A percentile compares a stretch with the other conserved stretches of the same genome.
Evolutionary conservation across 805 yeast genomes (phyloP).

Genomic region (Wickerhamomyces kurtzmanii): DNA sequence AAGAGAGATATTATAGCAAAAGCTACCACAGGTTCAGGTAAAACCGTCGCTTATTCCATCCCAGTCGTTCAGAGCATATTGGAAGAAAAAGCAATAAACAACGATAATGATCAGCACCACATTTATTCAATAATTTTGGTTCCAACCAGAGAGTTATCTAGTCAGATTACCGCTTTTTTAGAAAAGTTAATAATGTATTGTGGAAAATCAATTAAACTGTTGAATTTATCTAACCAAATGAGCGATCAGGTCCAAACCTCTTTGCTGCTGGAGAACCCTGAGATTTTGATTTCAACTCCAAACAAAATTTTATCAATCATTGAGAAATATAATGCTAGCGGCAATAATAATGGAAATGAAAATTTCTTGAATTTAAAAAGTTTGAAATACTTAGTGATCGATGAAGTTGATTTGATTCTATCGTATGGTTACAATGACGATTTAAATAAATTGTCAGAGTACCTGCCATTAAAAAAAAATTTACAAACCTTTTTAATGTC

Average conservation of each 20-base stretch:
- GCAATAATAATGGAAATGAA: conserved; percentile 26
- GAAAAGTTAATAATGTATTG: conserved; percentile 63
- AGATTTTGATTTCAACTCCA: conserved; percentile 81
- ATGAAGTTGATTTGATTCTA: conserved; percentile 87
- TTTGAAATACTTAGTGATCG: conserved; percentile 71
- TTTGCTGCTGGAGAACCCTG: conserved; percentile 65
- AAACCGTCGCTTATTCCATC: conserved; percentile 82
- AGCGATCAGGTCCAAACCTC: conserved; percentile 66
- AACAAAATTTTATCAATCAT: conserved; percentile 53
- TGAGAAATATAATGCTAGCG: no score
- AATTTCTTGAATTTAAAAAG: conserved; percentile 39
- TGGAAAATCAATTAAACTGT: conserved; percentile 48
- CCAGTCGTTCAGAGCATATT: conserved; percentile 80
- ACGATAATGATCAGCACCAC: conserved; percentile 13
- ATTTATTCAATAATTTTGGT: conserved; percentile 54
- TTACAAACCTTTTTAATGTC: conserved; percentile 92
- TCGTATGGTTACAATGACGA: conserved; percentile 91
- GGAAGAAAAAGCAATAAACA: conserved; percentile 23
- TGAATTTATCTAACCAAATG: conserved; percentile 55
- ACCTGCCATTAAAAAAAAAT: conserved; percentile 61
- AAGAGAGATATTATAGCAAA: conserved; percentile 88
- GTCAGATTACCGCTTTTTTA: conserved; percentile 69
- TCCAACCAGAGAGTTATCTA: conserved; percentile 87
- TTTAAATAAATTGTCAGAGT: conserved; percentile 51
- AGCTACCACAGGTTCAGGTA: conserved; percentile 94